phyloP scores from a whole-genome alignment of 352 stramenopile genomes.

The Pythium aquatile region DNA sequence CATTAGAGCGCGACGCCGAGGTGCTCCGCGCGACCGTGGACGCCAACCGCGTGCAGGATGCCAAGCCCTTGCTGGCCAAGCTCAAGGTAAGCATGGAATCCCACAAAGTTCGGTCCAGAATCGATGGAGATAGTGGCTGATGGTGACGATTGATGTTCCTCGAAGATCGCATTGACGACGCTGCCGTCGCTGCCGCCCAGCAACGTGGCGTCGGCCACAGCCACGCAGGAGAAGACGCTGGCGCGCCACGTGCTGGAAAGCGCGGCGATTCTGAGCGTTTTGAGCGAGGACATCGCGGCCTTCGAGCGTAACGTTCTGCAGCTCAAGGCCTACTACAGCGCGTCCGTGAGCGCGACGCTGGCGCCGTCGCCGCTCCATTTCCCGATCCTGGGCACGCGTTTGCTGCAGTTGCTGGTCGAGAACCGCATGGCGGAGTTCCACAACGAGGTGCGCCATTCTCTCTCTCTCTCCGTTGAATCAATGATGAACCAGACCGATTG shows the following conservation, averaged over 20 bases:
- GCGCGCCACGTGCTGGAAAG: constrained; percentile 88
- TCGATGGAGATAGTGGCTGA: background rate
- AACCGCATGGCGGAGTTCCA: constrained; percentile 93
- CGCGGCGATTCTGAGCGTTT: constrained; percentile 85
- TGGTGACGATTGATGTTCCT: background rate
- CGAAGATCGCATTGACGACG: constrained; percentile 81
- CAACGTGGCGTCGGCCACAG: constrained; percentile 42
- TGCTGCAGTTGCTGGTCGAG: constrained; percentile 90
- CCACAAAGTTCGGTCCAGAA: constrained; percentile 8
- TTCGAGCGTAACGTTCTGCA: constrained; percentile 90
- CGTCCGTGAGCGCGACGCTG: constrained; percentile 35
- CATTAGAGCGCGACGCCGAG: constrained; percentile 62
- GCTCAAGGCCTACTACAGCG: constrained; percentile 86
- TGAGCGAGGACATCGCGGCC: constrained; percentile 77
- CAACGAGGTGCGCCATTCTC: constrained; percentile 58
- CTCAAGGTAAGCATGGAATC: constrained; percentile 49
- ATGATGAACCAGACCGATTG: background rate
- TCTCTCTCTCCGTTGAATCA: background rate
- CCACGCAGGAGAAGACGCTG: constrained; percentile 65
- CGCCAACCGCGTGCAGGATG: constrained; percentile 39
- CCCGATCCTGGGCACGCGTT: constrained; percentile 85
- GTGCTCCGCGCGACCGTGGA: constrained; percentile 62
- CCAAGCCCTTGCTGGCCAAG: constrained; percentile 45
- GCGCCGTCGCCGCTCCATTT: constrained; percentile 75
- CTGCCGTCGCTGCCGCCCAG: constrained; percentile 84